These are phyloP conservation scores for Monosporascus sp. DNA, from an alignment of 2,329 filamentous ascomycete species.

Conservation along the genomic window DNA sequence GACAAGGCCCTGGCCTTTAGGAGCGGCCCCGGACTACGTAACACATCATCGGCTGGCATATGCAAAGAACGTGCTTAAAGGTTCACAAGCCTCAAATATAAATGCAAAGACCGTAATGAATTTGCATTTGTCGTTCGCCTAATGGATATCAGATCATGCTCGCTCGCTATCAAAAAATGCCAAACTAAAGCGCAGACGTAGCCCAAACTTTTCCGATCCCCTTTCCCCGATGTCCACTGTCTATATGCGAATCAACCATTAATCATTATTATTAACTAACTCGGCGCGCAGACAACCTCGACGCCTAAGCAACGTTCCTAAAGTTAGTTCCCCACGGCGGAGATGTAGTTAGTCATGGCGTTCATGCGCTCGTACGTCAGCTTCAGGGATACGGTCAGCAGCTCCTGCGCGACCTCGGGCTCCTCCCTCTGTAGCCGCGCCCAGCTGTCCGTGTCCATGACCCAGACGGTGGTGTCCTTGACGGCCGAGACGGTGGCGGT, in stretches of 20 bases:
- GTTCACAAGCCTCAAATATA: background rate
- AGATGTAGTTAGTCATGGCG: constrained; percentile 52
- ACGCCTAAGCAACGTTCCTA: background rate
- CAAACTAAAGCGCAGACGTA: background rate
- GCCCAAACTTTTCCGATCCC: background rate
- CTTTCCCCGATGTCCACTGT: no score
- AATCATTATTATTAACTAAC: background rate
- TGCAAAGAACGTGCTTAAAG: background rate
- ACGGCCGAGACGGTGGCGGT: constrained; percentile 86
- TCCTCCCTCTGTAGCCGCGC: constrained; percentile 64
- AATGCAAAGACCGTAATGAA: background rate
- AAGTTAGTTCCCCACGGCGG: constrained; percentile 34
- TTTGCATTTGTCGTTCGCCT: background rate
- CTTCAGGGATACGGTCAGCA: constrained; percentile 84
- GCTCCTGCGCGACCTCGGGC: constrained; percentile 73
- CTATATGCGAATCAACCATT: no score
- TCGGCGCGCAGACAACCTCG: background rate
- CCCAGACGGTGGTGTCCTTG: constrained; percentile 76
- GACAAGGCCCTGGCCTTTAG: no score
- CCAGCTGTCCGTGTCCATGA: constrained; percentile 70
- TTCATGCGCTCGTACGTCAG: constrained; percentile 90
- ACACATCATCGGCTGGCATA: background rate
- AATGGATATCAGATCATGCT: background rate
- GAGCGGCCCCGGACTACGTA: background rate
- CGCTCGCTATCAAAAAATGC: background rate